Conservation (phyloP, 2,329 filamentous ascomycete species). For the Colletotrichum sidae region DNA sequence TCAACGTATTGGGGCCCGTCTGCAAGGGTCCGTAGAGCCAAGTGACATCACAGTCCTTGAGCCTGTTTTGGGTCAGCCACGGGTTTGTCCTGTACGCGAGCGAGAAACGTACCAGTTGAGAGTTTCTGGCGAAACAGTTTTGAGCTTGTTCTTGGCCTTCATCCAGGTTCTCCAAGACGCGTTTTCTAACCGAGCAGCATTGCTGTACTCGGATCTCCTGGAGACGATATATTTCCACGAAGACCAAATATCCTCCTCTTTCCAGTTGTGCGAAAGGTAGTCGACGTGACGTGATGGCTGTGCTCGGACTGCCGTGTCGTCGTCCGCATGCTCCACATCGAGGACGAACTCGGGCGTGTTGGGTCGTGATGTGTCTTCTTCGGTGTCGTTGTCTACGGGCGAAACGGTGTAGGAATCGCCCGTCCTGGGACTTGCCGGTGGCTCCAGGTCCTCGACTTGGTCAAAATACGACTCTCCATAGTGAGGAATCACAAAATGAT, state of each 20-base stretch:
- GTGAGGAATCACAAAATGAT: slow-evolving; percentile 59
- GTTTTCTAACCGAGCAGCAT: slow-evolving; percentile 88
- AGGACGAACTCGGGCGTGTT: slow-evolving; percentile 63
- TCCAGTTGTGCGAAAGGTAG: slow-evolving; percentile 93
- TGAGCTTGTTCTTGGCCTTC: slow-evolving; percentile 88
- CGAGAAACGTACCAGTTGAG: slow-evolving; percentile 82
- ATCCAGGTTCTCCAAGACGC: slow-evolving; percentile 98
- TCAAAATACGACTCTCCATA: slow-evolving; percentile 62
- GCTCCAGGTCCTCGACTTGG: slow-evolving; percentile 60
- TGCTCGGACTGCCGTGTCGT: slow-evolving; percentile 80
- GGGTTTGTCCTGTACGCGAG: background rate
- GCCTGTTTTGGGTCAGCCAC: slow-evolving; percentile 62
- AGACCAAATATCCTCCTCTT: slow-evolving; percentile 96
- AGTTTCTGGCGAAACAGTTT: slow-evolving; percentile 89
- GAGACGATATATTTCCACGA: slow-evolving; percentile 95
- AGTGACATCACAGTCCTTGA: slow-evolving; percentile 97
- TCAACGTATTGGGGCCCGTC: slow-evolving; percentile 70
- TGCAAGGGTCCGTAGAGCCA: slow-evolving; percentile 97
- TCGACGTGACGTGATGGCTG: slow-evolving; percentile 92
- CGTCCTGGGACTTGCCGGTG: slow-evolving; percentile 61
- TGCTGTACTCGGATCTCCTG: slow-evolving; percentile 81
- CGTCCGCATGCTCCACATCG: slow-evolving; percentile 71
- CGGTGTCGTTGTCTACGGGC: slow-evolving; percentile 64
- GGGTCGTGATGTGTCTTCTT: slow-evolving; percentile 64
- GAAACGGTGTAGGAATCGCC: slow-evolving; percentile 65